Percentiles rank a stretch among this genome's conserved stretches.
Evolutionary conservation across 345 rosid species (phyloP).

Genomic region (Pistacia atlantica): DNA sequence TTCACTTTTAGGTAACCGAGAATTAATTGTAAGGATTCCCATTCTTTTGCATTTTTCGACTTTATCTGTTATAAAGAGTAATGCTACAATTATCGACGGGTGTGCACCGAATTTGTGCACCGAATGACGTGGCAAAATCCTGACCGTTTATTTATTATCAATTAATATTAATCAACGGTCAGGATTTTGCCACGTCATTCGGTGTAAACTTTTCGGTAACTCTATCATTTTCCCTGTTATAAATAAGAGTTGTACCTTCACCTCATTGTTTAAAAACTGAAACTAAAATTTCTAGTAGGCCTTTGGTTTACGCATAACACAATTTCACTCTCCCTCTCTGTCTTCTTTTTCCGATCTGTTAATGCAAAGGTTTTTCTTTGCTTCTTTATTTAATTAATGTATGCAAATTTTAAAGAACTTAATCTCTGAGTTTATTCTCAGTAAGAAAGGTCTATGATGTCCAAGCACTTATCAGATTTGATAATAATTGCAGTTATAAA

Average conservation of each 20-base stretch:
- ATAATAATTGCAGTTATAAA: background rate
- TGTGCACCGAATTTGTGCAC: too few relatives aligned
- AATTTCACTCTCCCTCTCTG: background rate
- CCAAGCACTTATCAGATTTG: background rate
- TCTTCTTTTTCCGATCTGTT: background rate
- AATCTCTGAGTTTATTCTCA: background rate
- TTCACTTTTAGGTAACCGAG: background rate
- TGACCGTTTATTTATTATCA: too few relatives aligned
- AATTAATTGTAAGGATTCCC: background rate
- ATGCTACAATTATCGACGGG: too few relatives aligned
- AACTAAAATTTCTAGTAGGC: background rate
- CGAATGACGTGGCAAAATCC: too few relatives aligned
- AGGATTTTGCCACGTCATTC: too few relatives aligned
- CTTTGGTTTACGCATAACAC: background rate
- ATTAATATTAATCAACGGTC: too few relatives aligned
- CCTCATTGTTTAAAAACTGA: background rate
- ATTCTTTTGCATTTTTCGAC: background rate
- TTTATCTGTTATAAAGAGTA: background rate
- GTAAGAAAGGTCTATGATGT: background rate
- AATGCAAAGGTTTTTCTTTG: background rate
- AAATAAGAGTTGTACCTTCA: background rate
- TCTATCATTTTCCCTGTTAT: too few relatives aligned
- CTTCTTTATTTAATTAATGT: background rate
- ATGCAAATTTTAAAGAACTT: constrained; percentile 3
- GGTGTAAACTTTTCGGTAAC: too few relatives aligned